phyloP scores from a whole-genome alignment of 2,329 filamentous ascomycete species.

The Aspergillus tubingensis region DNA sequence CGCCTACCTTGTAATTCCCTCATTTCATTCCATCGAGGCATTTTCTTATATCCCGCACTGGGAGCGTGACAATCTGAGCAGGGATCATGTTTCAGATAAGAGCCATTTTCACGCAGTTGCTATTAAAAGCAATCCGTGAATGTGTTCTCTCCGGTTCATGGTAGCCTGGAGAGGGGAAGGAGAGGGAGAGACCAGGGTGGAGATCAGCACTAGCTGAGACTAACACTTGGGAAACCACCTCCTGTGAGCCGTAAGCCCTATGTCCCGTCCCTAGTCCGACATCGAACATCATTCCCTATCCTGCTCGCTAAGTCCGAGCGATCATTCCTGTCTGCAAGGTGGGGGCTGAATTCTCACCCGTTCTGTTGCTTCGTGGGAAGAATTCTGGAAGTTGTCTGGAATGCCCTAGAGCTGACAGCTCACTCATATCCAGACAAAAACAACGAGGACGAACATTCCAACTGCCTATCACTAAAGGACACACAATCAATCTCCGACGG shows the following conservation, averaged over 20 bases:
- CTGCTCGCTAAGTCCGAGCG: not conserved
- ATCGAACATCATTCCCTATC: not conserved
- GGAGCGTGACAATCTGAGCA: not conserved
- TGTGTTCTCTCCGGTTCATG: not conserved
- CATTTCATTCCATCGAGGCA: not conserved
- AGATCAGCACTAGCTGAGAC: not conserved
- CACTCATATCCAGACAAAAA: not conserved
- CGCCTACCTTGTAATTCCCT: not conserved
- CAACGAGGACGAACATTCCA: not conserved
- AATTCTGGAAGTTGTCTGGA: not conserved
- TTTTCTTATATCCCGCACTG: not conserved
- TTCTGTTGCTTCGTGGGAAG: not conserved
- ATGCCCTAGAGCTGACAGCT: not conserved
- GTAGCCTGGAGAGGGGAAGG: not conserved
- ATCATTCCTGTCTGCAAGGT: not conserved
- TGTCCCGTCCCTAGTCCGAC: not conserved
- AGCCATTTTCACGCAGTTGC: not conserved
- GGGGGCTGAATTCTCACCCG: not conserved
- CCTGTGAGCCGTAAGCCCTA: not conserved
- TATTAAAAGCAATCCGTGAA: not conserved
- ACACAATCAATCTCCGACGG: not conserved
- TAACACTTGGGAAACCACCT: not conserved
- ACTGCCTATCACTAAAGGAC: not conserved
- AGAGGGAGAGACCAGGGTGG: not conserved
- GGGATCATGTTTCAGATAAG: not conserved